Base-by-base conservation (phyloP, 305 asterid species). In the Ruellia speciosa region DNA sequence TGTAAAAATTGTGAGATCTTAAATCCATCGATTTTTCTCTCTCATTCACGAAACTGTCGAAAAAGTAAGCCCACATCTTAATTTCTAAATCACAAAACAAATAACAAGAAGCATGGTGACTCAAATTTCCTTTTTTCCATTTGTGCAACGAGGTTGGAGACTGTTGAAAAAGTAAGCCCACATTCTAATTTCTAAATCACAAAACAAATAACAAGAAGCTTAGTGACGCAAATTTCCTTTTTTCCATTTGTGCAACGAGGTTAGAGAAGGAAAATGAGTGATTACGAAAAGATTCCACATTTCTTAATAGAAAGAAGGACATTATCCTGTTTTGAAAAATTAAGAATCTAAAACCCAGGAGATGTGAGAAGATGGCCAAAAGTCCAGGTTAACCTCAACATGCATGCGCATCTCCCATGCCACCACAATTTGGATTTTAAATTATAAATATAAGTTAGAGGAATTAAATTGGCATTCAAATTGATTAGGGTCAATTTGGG, bases 271-370 rank as follows among this genome's bases (percentile, higher is more conserved):
- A 18, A 75, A 70, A 64, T 79, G 86, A 58, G 81, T 78, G 60
- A 75, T 77, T 24, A 73, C 57, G 64, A 78, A 82, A 45, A 70
- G 78, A 85, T 77, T 82, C 77, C 77, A 76, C 90, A 85, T 85
- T 62, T 76, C 84, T 77, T 56, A 76, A 65, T 76, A 68, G 28
- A 58, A 68, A 57, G n/a, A n/a, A n/a, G n/a, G n/a, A n/a, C n/a
- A n/a, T n/a, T n/a, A n/a, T n/a, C n/a, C n/a, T n/a, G n/a, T n/a
- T n/a, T n/a, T n/a, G n/a, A n/a, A n/a, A n/a, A n/a, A n/a, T n/a
- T n/a, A n/a, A n/a, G n/a, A n/a, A n/a, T n/a, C n/a, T n/a, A n/a
- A n/a, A n/a, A n/a, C n/a, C n/a, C n/a, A n/a, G n/a, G n/a, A n/a
- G n/a, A n/a, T n/a, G n/a, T n/a, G n/a, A n/a, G n/a, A n/a, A n/a